Evolutionary conservation across 2,329 filamentous ascomycete genomes (phyloP).

Genomic region (Hypoxylon sp.): DNA sequence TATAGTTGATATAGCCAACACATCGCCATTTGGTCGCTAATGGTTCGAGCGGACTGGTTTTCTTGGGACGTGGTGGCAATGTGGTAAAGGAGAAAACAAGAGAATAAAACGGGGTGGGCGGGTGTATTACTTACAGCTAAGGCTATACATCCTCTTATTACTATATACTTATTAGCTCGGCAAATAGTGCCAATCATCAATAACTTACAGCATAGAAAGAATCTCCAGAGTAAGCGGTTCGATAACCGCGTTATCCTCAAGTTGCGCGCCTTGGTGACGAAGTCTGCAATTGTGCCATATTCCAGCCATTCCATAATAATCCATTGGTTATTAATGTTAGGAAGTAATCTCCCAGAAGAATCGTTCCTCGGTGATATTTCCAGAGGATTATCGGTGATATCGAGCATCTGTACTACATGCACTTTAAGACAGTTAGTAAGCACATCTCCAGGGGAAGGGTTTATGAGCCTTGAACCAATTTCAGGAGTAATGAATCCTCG

Average conservation of each 20-base stretch:
- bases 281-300: neutral
- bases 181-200: neutral
- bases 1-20: neutral
- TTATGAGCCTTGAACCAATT: neutral
- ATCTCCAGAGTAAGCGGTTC: conserved; percentile 12
- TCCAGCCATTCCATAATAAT: conserved; percentile 1
- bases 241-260: neutral
- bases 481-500: neutral
- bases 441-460: neutral
- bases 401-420: neutral
- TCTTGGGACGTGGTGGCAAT: neutral
- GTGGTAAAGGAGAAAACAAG: neutral
- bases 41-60: no score
- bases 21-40: no score
- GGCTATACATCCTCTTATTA: conserved; percentile 8
- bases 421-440: neutral
- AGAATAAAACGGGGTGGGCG: neutral
- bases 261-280: neutral
- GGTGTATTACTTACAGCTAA: conserved; percentile 11
- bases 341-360: neutral
- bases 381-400: neutral
- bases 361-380: no score
- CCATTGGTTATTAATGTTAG: neutral
- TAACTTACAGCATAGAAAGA: conserved; percentile 16
- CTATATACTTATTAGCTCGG: conserved; percentile 10